Conservation (phyloP, 78 protist species). For the Planoprotostelium fungivorum region DNA sequence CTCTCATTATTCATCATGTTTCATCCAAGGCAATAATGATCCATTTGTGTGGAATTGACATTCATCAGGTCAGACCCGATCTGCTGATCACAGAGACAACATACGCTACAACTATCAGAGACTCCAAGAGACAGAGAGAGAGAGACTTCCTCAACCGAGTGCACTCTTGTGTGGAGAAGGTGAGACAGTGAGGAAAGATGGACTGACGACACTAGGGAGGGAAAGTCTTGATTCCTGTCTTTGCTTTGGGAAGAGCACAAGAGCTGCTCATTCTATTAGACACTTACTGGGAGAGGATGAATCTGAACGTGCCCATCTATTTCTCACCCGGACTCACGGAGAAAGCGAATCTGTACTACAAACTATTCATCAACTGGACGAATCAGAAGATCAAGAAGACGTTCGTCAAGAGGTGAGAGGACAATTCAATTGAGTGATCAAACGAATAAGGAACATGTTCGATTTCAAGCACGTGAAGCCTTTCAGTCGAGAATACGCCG, state of each 20-base stretch:
- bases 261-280: conserved; percentile 94
- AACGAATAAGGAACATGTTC: conserved; percentile 69
- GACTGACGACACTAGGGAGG: conserved; percentile 36
- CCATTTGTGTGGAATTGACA: neutral
- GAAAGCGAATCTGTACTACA: conserved; percentile 87
- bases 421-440: too few species aligned
- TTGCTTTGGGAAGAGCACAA: conserved; percentile 98
- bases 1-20: too few species aligned
- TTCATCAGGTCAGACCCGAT: conserved; percentile 65
- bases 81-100: conserved; percentile 96
- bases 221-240: conserved; percentile 94
- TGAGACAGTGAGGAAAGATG: conserved; percentile 58
- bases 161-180: conserved; percentile 68
- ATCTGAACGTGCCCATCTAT: conserved; percentile 86
- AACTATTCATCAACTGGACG: conserved; percentile 91
- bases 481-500: conserved; percentile 43
- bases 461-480: conserved; percentile 76
- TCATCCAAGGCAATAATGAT: too few species aligned
- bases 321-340: conserved; percentile 72
- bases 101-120: conserved; percentile 90
- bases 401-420: conserved; percentile 29
- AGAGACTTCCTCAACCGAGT: conserved; percentile 87
- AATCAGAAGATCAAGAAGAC: conserved; percentile 85
- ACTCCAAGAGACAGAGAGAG: conserved; percentile 87
- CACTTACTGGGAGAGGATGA: conserved; percentile 87